Evolutionary conservation across 1,284 basidiomycete species (phyloP).

Genomic region (Athelia sp.): DNA sequence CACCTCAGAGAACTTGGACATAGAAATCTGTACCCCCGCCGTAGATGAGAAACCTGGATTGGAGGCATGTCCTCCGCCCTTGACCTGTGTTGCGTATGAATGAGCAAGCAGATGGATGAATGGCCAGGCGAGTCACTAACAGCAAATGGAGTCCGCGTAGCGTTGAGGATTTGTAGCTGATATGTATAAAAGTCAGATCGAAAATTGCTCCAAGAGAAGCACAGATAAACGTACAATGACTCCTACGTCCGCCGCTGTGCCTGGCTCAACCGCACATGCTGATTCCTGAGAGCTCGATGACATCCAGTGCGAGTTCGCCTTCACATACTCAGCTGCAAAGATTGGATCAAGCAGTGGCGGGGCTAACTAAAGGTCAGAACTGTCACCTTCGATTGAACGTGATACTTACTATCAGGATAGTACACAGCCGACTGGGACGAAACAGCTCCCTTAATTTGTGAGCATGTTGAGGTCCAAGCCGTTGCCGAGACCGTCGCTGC

Average conservation of each 20-base stretch:
- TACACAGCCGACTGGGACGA: no score
- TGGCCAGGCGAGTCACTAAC: slow-evolving; percentile 19
- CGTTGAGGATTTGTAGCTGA: slow-evolving; percentile 41
- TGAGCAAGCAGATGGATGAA: background rate
- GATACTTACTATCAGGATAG: no score
- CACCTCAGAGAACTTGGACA: slow-evolving; percentile 42
- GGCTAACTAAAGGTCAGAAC: no score
- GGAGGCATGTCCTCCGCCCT: slow-evolving; percentile 46
- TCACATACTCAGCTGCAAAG: no score
- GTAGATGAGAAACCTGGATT: slow-evolving; percentile 53
- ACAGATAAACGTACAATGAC: slow-evolving; percentile 33
- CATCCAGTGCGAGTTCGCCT: slow-evolving; percentile 42
- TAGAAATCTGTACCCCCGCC: slow-evolving; percentile 48
- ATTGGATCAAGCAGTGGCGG: no score
- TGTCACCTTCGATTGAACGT: no score
- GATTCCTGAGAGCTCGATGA: slow-evolving; percentile 36
- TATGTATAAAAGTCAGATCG: background rate
- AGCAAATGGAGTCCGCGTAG: slow-evolving; percentile 35
- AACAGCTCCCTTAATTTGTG: no score
- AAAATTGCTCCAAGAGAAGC: background rate
- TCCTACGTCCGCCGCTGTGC: slow-evolving; percentile 39
- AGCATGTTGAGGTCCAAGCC: no score
- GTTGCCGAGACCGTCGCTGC: no score
- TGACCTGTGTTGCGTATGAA: slow-evolving; percentile 31
- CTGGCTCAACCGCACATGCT: slow-evolving; percentile 48